Evolutionary conservation across 345 rosid genomes (phyloP).

Genomic region (Ceriops zippeliana): DNA sequence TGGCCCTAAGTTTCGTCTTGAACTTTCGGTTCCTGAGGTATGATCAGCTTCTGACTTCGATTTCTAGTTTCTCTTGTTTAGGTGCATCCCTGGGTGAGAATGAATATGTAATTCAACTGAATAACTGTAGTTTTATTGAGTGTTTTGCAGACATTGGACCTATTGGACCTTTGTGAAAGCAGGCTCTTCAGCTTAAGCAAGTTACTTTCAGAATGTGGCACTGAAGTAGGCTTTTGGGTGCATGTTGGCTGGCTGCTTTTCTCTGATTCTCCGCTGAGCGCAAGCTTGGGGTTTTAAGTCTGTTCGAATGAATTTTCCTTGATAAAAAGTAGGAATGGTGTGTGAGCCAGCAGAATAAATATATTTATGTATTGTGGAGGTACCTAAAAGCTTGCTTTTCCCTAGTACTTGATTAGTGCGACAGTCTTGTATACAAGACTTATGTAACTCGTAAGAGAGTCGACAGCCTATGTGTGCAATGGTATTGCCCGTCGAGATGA

Average conservation of each 20-base stretch:
- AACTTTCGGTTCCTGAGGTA: slow-evolving; percentile 99
- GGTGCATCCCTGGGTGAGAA: too few species aligned
- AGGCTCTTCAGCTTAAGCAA: slow-evolving; percentile 56
- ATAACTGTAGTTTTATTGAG: background rate
- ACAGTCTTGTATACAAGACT: slow-evolving; percentile 10
- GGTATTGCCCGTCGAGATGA: slow-evolving; percentile 14
- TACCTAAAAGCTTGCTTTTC: slow-evolving; percentile 10
- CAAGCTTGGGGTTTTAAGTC: slow-evolving; percentile 38
- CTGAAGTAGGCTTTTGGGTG: slow-evolving; percentile 25
- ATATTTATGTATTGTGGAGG: slow-evolving; percentile 19
- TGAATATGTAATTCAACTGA: too few species aligned
- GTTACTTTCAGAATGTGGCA: slow-evolving; percentile 11
- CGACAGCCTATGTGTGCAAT: slow-evolving; percentile 9
- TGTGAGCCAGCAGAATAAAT: slow-evolving; percentile 36
- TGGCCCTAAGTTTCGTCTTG: slow-evolving; percentile 96
- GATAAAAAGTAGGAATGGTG: slow-evolving; percentile 27
- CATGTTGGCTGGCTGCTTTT: slow-evolving; percentile 32
- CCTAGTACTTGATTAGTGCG: slow-evolving; percentile 13
- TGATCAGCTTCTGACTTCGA: background rate
- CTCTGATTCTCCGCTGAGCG: slow-evolving; percentile 41
- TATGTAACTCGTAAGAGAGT: background rate
- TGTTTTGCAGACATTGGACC: slow-evolving; percentile 72
- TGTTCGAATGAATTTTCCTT: slow-evolving; percentile 28
- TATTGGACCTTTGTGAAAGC: slow-evolving; percentile 91
- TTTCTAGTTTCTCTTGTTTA: too few species aligned